Evolutionary conservation across 352 stramenopile genomes (phyloP), one percentile per base, ranked within the genome.

Genomic region (Pseudoperonospora humuli): DNA sequence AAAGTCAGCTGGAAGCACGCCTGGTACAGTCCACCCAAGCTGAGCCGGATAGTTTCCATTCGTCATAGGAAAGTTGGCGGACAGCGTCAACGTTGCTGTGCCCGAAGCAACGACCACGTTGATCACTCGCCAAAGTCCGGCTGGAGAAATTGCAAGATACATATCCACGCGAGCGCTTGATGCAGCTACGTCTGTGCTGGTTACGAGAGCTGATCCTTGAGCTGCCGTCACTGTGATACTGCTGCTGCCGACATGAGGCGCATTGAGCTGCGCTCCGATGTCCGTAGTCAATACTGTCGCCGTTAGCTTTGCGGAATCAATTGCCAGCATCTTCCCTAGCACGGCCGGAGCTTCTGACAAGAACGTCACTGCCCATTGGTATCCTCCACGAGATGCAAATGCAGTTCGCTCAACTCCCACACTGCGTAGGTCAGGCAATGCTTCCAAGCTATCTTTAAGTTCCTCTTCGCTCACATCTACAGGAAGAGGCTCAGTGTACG

Each of bases 291-390:
- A 35, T 18, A 56, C 50, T 0, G 46, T 46, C 15, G 64, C 70
- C 1, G 46, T 6, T 7, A 89, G 48, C 24, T 75, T 70, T 5
- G 34, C 45, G 2, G 20, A 56, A 6, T 56, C 38, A n/a, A 93
- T 48, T 5, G 61, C 39, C 8, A 93, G 44, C 6, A 45, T 58
- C 20, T 73, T 83, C 3, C 58, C 63, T 8, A 55, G 36, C 0
- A 68, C 42, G 0, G 72, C 54, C 6, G 75, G 76, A 2, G 61
- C 42, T 45, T 90, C 76, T 3, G 64, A 66, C 2, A 82, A 21
- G 50, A 92, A 93, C 14, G 78, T 89, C 17, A 93, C 63, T 0
- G 64, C 85, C 80, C 80, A 93, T 43, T 84, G 55, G 42, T 78
- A 93, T 0, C 80, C 80, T 10, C 67, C 72, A 2, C 15, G 45